A percentile compares a stretch with the other conserved stretches of the same genome.
Evolutionary conservation across 495 filamentous ascomycete species (phyloP).

Genomic region (Aspergillus panamensis): DNA sequence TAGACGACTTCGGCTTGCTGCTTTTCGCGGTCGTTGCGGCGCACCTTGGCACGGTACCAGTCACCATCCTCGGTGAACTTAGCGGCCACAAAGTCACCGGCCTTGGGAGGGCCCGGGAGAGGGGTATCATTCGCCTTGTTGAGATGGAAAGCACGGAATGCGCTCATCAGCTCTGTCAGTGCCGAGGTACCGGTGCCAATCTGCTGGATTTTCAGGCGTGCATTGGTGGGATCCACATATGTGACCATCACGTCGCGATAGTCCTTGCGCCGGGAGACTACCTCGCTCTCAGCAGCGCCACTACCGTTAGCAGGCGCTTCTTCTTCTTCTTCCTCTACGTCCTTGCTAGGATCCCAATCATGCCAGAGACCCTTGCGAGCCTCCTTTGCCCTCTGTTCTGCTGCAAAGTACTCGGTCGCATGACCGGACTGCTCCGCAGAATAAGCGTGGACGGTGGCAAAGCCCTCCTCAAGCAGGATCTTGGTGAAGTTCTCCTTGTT

Average conservation of each 20-base stretch:
- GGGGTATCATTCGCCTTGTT: constrained; percentile 67
- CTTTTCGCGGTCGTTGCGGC: constrained; percentile 85
- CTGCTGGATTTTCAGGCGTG: constrained; percentile 81
- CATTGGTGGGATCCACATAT: constrained; percentile 69
- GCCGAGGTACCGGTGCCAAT: constrained; percentile 77
- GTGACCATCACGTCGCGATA: constrained; percentile 92
- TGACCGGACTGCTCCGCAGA: constrained; percentile 95
- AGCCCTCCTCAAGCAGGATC: constrained; percentile 86
- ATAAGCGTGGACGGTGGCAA: constrained; percentile 87
- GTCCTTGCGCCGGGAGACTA: constrained; percentile 63
- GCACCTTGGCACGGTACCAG: constrained; percentile 92
- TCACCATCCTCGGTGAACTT: constrained; percentile 80
- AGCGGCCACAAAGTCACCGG: constrained; percentile 85
- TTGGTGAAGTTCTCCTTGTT: constrained; percentile 97
- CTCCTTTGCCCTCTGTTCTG: constrained; percentile 84
- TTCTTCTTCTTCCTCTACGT: constrained; percentile 53
- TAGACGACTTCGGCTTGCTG: constrained; percentile 88
- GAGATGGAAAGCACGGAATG: constrained; percentile 84
- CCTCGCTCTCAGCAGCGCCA: constrained; percentile 47
- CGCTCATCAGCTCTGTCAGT: constrained; percentile 77
- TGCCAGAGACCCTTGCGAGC: constrained; percentile 85
- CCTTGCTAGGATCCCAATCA: constrained; percentile 85
- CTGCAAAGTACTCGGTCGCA: constrained; percentile 78
- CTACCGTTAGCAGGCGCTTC: constrained; percentile 42
- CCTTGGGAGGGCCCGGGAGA: constrained; percentile 75